Evolutionary conservation across 1,139 yeast species (phyloP).

Genomic region (Pichia sp.): DNA sequence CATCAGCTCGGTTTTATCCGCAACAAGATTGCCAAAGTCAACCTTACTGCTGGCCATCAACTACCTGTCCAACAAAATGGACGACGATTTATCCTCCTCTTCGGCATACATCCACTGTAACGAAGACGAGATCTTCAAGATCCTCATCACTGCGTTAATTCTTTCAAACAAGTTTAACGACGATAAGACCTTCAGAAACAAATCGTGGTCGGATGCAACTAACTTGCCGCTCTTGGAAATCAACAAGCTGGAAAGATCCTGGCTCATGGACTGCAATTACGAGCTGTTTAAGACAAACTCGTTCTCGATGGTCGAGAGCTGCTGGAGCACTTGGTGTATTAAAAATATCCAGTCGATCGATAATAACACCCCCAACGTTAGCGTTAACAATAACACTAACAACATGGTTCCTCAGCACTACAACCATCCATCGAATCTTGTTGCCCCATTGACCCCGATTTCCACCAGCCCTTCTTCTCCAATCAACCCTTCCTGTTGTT

Average conservation of each 20-base stretch:
- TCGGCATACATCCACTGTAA: conserved; percentile 5
- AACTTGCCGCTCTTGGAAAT: conserved; percentile 61
- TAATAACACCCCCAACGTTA: not conserved
- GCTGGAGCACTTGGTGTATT: conserved; percentile 34
- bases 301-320: conserved; percentile 30
- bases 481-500: conserved; percentile 1
- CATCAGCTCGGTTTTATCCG: conserved; percentile 66
- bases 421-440: not conserved
- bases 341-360: conserved; percentile 20
- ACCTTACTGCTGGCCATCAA: conserved; percentile 77
- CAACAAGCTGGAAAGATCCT: conserved; percentile 64
- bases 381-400: not conserved
- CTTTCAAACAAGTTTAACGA: conserved; percentile 93
- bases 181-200: conserved; percentile 92
- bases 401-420: not conserved
- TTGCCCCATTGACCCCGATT: conserved; percentile 1
- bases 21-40: conserved; percentile 84
- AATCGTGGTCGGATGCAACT: conserved; percentile 94
- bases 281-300: conserved; percentile 37
- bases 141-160: conserved; percentile 65
- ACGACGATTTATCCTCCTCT: conserved; percentile 21
- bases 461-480: conserved; percentile 14
- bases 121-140: conserved; percentile 51
- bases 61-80: conserved; percentile 50
- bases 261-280: conserved; percentile 56